Conservation (phyloP, 805 yeast genomes). For the Ascoidea rubescens region DNA sequence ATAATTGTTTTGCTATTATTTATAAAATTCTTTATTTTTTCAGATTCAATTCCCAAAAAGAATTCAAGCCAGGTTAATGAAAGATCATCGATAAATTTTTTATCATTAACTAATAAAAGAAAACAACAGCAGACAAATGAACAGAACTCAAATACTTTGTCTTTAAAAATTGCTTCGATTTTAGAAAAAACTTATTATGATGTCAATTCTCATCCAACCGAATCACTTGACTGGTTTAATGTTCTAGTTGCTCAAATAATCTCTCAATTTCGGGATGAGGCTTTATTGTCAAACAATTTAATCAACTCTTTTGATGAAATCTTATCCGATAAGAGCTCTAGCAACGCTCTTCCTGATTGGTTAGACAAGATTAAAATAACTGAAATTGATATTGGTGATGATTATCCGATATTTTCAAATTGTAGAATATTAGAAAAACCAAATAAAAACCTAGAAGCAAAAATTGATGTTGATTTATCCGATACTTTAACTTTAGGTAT, state of each 20-base stretch:
- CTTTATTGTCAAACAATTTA: constrained; percentile 70
- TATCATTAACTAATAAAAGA: constrained; percentile 16
- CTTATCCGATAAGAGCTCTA: constrained; percentile 26
- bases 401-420: constrained; percentile 88
- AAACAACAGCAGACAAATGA: constrained; percentile 14
- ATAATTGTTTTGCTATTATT: constrained; percentile 48
- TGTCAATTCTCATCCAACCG: constrained; percentile 76
- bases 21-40: constrained; percentile 63
- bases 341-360: constrained; percentile 63
- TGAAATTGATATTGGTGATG: constrained; percentile 88
- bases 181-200: constrained; percentile 88
- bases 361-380: constrained; percentile 66
- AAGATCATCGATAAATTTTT: constrained; percentile 9
- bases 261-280: constrained; percentile 80
- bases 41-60: constrained; percentile 36
- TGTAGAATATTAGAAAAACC: constrained; percentile 46
- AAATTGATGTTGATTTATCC: constrained; percentile 79
- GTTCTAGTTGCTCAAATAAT: constrained; percentile 86
- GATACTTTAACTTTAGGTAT: constrained; percentile 80
- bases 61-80: constrained; percentile 13
- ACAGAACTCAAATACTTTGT: constrained; percentile 14
- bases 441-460: constrained; percentile 57
- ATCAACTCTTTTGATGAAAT: constrained; percentile 64
- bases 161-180: constrained; percentile 29
- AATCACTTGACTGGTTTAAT: constrained; percentile 94